Percentiles rank a stretch among this genome's conserved stretches.
phyloP scores from a whole-genome alignment of 768 basidiomycete genomes.

The Dacryopinax spathularia region DNA sequence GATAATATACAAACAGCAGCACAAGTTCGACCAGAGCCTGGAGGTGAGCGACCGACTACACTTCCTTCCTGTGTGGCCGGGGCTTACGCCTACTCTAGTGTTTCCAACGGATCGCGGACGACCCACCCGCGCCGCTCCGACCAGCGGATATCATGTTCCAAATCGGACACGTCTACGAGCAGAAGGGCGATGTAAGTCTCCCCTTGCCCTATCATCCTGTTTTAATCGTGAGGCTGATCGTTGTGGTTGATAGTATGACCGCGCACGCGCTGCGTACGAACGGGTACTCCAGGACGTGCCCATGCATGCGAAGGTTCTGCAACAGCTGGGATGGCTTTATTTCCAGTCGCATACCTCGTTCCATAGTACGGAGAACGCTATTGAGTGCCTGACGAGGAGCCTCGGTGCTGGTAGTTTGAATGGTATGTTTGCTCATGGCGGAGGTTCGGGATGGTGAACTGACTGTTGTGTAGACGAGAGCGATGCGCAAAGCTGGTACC shows the following conservation, averaged over 20 bases:
- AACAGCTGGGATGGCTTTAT: conserved; percentile 95
- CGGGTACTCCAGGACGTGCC: conserved; percentile 88
- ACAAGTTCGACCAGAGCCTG: conserved; percentile 78
- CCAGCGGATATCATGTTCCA: conserved; percentile 99
- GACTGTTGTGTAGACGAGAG: conserved; percentile 50
- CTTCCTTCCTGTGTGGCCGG: neutral
- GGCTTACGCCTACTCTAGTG: conserved; percentile 31
- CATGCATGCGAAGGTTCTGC: conserved; percentile 88
- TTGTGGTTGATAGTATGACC: conserved; percentile 46
- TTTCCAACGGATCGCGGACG: conserved; percentile 91
- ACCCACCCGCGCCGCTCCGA: conserved; percentile 88
- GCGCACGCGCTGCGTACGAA: conserved; percentile 90
- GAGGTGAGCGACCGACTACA: conserved; percentile 22
- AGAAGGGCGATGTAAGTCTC: conserved; percentile 79
- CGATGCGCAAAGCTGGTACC: conserved; percentile 98
- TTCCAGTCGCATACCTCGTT: conserved; percentile 91
- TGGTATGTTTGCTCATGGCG: neutral
- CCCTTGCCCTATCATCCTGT: neutral
- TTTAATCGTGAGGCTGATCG: neutral
- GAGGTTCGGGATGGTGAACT: neutral
- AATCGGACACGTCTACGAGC: conserved; percentile 96
- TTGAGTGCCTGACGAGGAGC: conserved; percentile 83
- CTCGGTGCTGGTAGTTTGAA: conserved; percentile 66
- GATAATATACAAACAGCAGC: conserved; percentile 98
- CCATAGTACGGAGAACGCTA: conserved; percentile 90